Conservation (phyloP, 768 basidiomycete species). For the Leccinellum luteum region DNA sequence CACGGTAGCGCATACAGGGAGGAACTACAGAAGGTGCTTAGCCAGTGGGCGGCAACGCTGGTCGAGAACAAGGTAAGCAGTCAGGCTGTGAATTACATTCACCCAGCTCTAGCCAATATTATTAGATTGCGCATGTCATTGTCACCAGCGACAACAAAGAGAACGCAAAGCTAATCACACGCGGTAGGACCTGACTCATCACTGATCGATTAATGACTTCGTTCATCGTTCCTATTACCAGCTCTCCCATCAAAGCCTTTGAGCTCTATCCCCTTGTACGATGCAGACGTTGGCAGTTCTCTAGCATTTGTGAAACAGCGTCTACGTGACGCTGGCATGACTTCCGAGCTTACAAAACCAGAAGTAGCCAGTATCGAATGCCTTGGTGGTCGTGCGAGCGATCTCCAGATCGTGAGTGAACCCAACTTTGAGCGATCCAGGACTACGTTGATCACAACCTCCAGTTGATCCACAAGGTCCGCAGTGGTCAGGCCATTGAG, state of each 20-base stretch:
- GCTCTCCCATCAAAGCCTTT: conserved; percentile 86
- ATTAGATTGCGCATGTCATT: conserved; percentile 85
- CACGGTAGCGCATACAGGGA: conserved; percentile 58
- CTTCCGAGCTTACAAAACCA: conserved; percentile 50
- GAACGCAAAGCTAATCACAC: conserved; percentile 79
- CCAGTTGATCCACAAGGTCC: conserved; percentile 84
- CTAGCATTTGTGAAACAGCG: conserved; percentile 81
- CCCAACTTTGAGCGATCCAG: background rate
- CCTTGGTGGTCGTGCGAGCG: conserved; percentile 88
- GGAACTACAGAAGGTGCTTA: conserved; percentile 70
- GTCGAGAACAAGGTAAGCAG: conserved; percentile 70
- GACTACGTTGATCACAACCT: background rate
- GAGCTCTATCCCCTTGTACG: conserved; percentile 72
- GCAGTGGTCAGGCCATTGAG: conserved; percentile 64
- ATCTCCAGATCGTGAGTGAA: conserved; percentile 72
- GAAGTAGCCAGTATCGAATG: conserved; percentile 62
- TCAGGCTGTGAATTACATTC: background rate
- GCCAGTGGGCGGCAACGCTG: conserved; percentile 82
- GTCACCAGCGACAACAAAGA: conserved; percentile 89
- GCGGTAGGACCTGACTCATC: conserved; percentile 44
- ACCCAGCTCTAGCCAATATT: background rate
- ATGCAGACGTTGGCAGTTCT: conserved; percentile 81
- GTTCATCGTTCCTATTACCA: conserved; percentile 25
- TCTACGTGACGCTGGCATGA: conserved; percentile 55
- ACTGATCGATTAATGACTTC: background rate